phyloP scores from a whole-genome alignment of 1,139 yeast species.

The Suhomyces bribrorum region DNA sequence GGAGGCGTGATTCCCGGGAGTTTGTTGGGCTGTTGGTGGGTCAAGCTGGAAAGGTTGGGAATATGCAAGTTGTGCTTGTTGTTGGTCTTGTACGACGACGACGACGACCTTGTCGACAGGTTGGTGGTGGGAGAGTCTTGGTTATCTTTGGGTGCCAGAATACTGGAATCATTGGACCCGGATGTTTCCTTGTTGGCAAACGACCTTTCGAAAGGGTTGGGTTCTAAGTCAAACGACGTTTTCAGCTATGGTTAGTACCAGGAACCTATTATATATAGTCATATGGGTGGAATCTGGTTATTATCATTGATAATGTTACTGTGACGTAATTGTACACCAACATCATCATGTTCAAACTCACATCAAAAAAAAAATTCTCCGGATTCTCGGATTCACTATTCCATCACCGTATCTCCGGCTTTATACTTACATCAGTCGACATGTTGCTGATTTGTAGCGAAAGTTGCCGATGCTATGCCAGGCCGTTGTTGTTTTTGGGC shows the following conservation, averaged over 20 bases:
- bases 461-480: background rate
- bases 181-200: slow-evolving; percentile 61
- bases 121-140: slow-evolving; percentile 5
- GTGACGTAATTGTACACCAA: slow-evolving; percentile 11
- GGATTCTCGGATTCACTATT: too few relatives aligned
- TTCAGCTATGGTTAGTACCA: slow-evolving; percentile 30
- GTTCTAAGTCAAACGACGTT: slow-evolving; percentile 76
- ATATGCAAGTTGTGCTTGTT: slow-evolving; percentile 39
- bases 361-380: too few relatives aligned
- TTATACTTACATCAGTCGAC: slow-evolving; percentile 14
- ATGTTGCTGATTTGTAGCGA: slow-evolving; percentile 1
- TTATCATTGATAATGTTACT: background rate
- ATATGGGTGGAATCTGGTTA: background rate
- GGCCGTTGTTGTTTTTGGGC: slow-evolving; percentile 2
- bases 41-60: slow-evolving; percentile 33
- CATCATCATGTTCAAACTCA: background rate
- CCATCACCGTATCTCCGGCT: background rate
- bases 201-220: slow-evolving; percentile 93
- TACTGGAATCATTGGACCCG: slow-evolving; percentile 6
- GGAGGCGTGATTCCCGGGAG: slow-evolving; percentile 55
- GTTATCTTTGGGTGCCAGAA: slow-evolving; percentile 6
- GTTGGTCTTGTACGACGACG: slow-evolving; percentile 29
- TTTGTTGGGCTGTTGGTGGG: slow-evolving; percentile 23
- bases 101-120: slow-evolving; percentile 5
- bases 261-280: background rate